Percentiles rank a stretch among this genome's conserved stretches.
Conservation (phyloP, 164 flowering plant species). For the Nelumbo lutea region DNA sequence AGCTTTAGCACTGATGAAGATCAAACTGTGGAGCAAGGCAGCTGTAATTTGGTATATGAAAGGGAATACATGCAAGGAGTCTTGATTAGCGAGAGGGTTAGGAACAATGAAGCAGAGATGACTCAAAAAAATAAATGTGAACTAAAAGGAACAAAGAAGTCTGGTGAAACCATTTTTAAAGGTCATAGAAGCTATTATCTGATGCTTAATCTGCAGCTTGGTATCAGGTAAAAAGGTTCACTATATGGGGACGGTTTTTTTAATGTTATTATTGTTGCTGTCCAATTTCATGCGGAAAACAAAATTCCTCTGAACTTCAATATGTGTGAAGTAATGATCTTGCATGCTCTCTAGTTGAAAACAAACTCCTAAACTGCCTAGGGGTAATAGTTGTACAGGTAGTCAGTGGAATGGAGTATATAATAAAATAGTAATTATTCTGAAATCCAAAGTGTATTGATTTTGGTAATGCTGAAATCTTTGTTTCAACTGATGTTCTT, state of each 20-base stretch:
- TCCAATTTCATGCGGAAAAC: no score
- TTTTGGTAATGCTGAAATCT: no score
- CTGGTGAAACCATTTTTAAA: slow-evolving; percentile 43
- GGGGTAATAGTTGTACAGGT: no score
- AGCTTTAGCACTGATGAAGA: slow-evolving; percentile 28
- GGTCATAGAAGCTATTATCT: slow-evolving; percentile 61
- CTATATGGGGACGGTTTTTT: no score
- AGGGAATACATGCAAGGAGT: slow-evolving; percentile 97
- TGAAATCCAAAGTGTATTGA: no score
- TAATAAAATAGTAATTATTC: no score
- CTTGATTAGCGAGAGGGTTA: slow-evolving; percentile 50
- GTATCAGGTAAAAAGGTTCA: slow-evolving; percentile 63
- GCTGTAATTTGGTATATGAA: slow-evolving; percentile 41
- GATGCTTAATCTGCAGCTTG: slow-evolving; percentile 91
- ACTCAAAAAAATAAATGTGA: slow-evolving; percentile 32
- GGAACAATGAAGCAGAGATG: slow-evolving; percentile 18
- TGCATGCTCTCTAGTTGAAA: no score
- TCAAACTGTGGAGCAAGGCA: slow-evolving; percentile 30
- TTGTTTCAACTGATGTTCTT: not conserved
- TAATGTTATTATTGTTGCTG: no score
- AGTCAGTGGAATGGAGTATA: no score
- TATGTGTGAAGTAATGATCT: no score
- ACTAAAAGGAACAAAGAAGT: slow-evolving; percentile 34
- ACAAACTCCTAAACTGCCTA: no score
- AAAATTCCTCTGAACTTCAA: no score